These are phyloP conservation scores for Cicer judaicum DNA, from an alignment of 306 rosid genomes.

Conservation along the genomic window DNA sequence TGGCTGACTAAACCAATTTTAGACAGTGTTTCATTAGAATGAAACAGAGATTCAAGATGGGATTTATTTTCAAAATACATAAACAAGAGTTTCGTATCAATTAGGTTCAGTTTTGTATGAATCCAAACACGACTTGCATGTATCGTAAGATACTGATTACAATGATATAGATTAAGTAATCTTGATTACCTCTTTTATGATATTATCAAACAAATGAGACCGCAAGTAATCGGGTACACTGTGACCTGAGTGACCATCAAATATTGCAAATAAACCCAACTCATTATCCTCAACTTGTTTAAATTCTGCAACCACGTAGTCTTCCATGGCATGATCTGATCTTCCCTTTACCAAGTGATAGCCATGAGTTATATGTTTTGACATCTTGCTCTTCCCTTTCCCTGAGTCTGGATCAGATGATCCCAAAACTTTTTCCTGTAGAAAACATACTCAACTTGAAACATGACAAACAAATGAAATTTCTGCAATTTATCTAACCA, in stretches of 20 bases:
- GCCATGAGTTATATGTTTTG: slow-evolving; percentile 77
- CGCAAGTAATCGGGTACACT: slow-evolving; percentile 75
- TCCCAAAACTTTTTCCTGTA: slow-evolving; percentile 82
- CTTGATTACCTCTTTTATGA: slow-evolving; percentile 71
- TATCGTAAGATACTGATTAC: too few relatives aligned
- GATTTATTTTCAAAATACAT: too few relatives aligned
- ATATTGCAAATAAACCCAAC: slow-evolving; percentile 91
- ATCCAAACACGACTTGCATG: too few relatives aligned
- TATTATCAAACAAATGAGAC: slow-evolving; percentile 76
- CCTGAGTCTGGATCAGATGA: slow-evolving; percentile 87
- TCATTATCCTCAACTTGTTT: slow-evolving; percentile 74
- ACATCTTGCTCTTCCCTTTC: slow-evolving; percentile 98
- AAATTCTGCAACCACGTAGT: slow-evolving; percentile 82
- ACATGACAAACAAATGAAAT: neutral
- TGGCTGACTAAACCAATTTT: too few relatives aligned
- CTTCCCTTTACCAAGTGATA: slow-evolving; percentile 88
- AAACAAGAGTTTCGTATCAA: too few relatives aligned
- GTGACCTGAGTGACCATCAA: slow-evolving; percentile 94
- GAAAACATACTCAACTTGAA: slow-evolving; percentile 15
- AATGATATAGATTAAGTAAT: neutral
- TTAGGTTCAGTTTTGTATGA: too few relatives aligned
- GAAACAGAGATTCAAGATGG: too few relatives aligned
- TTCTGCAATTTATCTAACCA: neutral
- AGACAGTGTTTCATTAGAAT: too few relatives aligned
- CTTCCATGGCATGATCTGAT: slow-evolving; percentile 86